phyloP scores from a whole-genome alignment of 108 stramenopile genomes.

The Pelagomonas calceolata region DNA sequence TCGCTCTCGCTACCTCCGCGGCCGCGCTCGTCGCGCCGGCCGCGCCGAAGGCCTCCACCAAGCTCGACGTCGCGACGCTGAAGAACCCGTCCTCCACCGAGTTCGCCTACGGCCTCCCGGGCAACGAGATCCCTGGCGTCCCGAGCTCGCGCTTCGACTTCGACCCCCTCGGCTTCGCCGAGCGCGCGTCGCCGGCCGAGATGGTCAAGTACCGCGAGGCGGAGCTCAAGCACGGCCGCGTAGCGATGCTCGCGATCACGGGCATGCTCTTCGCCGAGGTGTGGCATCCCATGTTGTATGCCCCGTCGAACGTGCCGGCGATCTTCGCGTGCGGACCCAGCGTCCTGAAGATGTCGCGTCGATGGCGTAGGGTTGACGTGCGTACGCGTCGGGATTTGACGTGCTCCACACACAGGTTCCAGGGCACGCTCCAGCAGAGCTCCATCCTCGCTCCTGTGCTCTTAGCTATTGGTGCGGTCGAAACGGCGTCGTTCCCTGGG shows the following conservation, averaged over 20 bases:
- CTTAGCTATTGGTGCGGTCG: conserved; percentile 17
- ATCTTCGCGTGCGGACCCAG: no score
- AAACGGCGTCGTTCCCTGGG: neutral
- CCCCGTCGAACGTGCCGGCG: neutral
- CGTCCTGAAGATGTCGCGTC: no score
- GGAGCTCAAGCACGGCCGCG: conserved; percentile 3
- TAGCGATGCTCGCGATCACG: conserved; percentile 1
- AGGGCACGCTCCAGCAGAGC: conserved; percentile 31
- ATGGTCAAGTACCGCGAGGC: conserved; percentile 5
- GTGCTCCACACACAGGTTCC: conserved; percentile 43
- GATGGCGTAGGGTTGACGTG: conserved; percentile 25
- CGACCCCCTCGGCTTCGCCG: conserved; percentile 37
- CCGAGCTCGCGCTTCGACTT: neutral
- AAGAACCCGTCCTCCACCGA: neutral
- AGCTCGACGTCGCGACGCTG: no score
- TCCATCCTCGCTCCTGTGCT: conserved; percentile 18
- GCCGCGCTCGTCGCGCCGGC: no score
- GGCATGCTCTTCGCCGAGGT: neutral
- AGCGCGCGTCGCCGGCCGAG: conserved; percentile 25
- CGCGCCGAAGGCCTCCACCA: no score
- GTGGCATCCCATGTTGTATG: neutral
- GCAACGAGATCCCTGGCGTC: neutral
- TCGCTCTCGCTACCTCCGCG: no score
- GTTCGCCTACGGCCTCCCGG: neutral
- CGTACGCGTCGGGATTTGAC: conserved; percentile 29